These are phyloP conservation scores for Talaromyces sp. DNA, from an alignment of 2,329 filamentous ascomycete genomes.

Conservation along the genomic window DNA sequence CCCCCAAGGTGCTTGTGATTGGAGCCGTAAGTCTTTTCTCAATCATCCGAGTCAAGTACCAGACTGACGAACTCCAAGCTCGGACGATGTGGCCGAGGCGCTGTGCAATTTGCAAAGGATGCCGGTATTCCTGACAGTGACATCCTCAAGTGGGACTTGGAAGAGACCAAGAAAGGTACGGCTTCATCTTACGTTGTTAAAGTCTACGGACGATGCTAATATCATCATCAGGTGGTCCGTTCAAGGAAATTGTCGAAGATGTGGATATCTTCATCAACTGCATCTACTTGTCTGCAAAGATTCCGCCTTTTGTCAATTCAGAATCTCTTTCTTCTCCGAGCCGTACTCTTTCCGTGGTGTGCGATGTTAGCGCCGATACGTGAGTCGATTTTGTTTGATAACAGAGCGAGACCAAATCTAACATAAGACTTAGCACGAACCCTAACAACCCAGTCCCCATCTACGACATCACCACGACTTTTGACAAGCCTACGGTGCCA, in stretches of 20 bases:
- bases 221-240: slow-evolving; percentile 55
- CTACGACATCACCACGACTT: slow-evolving; percentile 80
- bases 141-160: slow-evolving; percentile 71
- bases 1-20: slow-evolving; percentile 75
- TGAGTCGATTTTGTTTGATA: slow-evolving; percentile 17
- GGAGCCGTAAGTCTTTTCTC: slow-evolving; percentile 52
- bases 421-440: slow-evolving; percentile 32
- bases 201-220: too few relatives aligned
- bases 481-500: slow-evolving; percentile 77
- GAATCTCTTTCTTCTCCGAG: slow-evolving; percentile 61
- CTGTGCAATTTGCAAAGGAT: slow-evolving; percentile 71
- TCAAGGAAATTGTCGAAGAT: slow-evolving; percentile 66
- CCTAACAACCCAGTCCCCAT: slow-evolving; percentile 58
- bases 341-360: slow-evolving; percentile 73
- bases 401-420: background rate
- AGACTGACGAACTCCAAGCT: slow-evolving; percentile 21
- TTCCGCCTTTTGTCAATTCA: slow-evolving; percentile 73
- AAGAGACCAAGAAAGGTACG: slow-evolving; percentile 64
- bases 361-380: slow-evolving; percentile 58
- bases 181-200: background rate
- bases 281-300: slow-evolving; percentile 76
- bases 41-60: background rate
- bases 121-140: slow-evolving; percentile 65
- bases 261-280: slow-evolving; percentile 76
- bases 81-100: slow-evolving; percentile 72